Evolutionary conservation across 306 rosid genomes (phyloP), one percentile per base, ranked within the genome.

Genomic region (Oxytropis ochrocephala): DNA sequence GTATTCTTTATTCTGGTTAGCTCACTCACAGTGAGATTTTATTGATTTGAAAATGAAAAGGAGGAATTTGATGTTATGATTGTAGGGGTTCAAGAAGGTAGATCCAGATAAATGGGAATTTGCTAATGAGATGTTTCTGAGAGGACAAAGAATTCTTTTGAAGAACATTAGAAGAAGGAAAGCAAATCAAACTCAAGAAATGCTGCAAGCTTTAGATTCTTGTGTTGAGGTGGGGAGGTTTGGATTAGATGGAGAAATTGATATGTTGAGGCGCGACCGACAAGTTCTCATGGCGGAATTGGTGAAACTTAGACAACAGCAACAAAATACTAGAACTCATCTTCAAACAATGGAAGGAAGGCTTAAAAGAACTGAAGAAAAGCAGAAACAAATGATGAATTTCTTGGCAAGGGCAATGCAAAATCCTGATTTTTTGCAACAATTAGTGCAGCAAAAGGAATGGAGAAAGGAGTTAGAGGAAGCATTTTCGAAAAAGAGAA

Each of bases 71-170:
- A 65, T 70, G 38, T 79, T 79, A 19, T 30, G 75, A 39, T 33
- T 83, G 77, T 81, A 92, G 96, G 97, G 96, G 32, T 92, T 92
- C 73, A 89, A 80, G 68, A 92, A 92, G 80, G 88, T 92, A 63
- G 95, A 89, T 78, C 87, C 92, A 71, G 96, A 87, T 58, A 87
- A 49, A 32, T 91, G 96, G 96, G 97, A 91, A 76, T 91, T 91
- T 77, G 96, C 96, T 39, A 88, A 88, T 73, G 91, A 90, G 65
- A 86, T 78, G 54, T 94, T 94, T 80, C 87, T 94, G 2, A 88
- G 84, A 85, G 98, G 98, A 30, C 78, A 87, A 71, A 90, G 61
- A 68, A 79, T 78, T 48, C 92, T 88, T n/a, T 41, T 94, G 53
- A 90, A 84, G 87, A 77, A 79, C 38, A 90, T 90, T 6, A 87